Conservation (phyloP, 1,139 yeast species). For the Blastobotrys persicus region DNA sequence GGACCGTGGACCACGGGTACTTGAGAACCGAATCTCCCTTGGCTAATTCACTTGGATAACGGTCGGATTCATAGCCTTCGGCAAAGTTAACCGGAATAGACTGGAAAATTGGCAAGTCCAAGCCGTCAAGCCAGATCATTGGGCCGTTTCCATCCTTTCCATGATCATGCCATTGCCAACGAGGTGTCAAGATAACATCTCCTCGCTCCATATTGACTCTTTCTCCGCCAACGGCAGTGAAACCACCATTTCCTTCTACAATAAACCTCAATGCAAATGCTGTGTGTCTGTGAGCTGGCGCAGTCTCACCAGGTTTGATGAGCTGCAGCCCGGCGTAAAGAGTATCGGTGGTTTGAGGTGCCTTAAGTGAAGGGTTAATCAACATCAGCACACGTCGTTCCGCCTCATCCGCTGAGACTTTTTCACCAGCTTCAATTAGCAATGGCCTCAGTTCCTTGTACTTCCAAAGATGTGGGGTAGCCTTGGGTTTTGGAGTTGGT, state of each 20-base stretch:
- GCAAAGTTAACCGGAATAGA: conserved; percentile 33
- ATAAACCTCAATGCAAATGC: conserved; percentile 32
- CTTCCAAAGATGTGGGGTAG: conserved; percentile 29
- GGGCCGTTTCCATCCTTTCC: conserved; percentile 33
- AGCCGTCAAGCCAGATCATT: conserved; percentile 33
- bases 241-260: conserved; percentile 31
- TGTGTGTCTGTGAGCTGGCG: conserved; percentile 31
- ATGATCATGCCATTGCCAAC: conserved; percentile 35
- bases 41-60: conserved; percentile 24
- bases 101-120: conserved; percentile 32
- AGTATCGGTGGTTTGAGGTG: conserved; percentile 34
- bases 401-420: conserved; percentile 29
- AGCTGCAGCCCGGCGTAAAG: conserved; percentile 32
- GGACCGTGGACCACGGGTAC: conserved; percentile 28
- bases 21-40: conserved; percentile 23
- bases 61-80: conserved; percentile 26
- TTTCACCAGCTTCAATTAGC: conserved; percentile 27
- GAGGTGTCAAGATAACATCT: conserved; percentile 32
- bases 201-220: conserved; percentile 30
- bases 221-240: conserved; percentile 31
- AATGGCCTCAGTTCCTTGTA: conserved; percentile 28
- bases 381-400: conserved; percentile 33
- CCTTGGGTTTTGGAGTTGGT: conserved; percentile 30
- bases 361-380: conserved; percentile 28
- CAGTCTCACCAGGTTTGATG: conserved; percentile 32